Evolutionary conservation across 179 eudicot species (phyloP), one percentile per base, ranked within the genome.

Genomic region (Pouteria campechiana): DNA sequence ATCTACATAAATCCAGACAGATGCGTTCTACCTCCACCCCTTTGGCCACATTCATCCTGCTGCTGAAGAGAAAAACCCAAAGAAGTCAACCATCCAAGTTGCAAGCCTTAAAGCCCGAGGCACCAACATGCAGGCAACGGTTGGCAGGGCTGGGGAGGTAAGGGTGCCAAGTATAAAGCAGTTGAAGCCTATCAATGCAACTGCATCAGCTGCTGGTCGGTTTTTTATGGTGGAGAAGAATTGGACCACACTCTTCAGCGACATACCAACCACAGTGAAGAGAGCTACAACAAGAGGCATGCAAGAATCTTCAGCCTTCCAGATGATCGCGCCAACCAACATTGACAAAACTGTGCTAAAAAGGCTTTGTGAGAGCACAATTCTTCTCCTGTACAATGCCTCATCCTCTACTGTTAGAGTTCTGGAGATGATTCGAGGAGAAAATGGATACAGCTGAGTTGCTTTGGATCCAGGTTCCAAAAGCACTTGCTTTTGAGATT

Each of bases 151-250:
- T 2, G 94, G 96, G 44, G 57, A 77, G 1, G 94, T 27, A 37
- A 83, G 69, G 5, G 78, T 56, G 20, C 90, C 96, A 2, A 87
- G 90, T 15, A 87, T 49, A 29, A 87, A 87, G 76, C 94, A 88
- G 60, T 81, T 88, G 60, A 84, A 54, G 65, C 93, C 66, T 48
- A 88, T 50, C 45, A 88, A 92, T 12, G 81, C 75, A 25, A 81
- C 72, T 1, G 79, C 82, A 35, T 75, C 87, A 2, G 69, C 58
- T 34, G 84, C 82, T 0, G 78, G 79, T 55, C 62, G 69, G 31
- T 73, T 76, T 22, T 46, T 46, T 3, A 75, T 53, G 32, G 82
- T 67, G 0, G 72, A 61, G 58, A 78, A 75, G 52, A 84, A 73
- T 37, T 52, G 72, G 7, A 73, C 56, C 0, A 73, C 88, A 11